phyloP scores from a whole-genome alignment of 768 basidiomycete species.

The Erythrobasidium yunnanense region DNA sequence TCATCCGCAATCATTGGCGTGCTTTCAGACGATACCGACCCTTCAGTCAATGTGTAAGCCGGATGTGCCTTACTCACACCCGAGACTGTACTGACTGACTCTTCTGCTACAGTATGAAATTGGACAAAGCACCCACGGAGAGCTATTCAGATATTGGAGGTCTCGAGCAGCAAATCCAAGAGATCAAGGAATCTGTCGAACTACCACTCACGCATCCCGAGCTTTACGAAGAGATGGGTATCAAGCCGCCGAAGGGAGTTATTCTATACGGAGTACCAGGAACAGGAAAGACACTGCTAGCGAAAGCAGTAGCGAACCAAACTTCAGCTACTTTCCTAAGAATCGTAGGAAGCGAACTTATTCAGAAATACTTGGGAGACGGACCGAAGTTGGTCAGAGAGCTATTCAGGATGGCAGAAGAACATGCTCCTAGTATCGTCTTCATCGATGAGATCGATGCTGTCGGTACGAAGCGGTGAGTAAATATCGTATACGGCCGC shows the following conservation, averaged over 20 bases:
- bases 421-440: constrained; percentile 94
- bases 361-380: constrained; percentile 98
- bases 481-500: not conserved
- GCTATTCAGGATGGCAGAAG: constrained; percentile 90
- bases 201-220: constrained; percentile 95
- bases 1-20: constrained; percentile 90
- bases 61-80: not conserved
- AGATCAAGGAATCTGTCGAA: constrained; percentile 99
- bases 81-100: not conserved
- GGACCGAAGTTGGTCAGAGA: constrained; percentile 97
- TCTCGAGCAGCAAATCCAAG: constrained; percentile 90
- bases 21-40: constrained; percentile 85
- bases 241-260: constrained; percentile 98
- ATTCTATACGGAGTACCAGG: constrained; percentile 97
- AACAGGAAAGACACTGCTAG: constrained; percentile 93
- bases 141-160: constrained; percentile 96
- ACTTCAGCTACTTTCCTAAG: constrained; percentile 96
- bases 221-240: constrained; percentile 99
- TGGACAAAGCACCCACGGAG: constrained; percentile 97
- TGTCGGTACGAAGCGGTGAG: constrained; percentile 88
- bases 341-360: constrained; percentile 92
- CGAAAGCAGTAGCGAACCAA: constrained; percentile 95
- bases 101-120: constrained; percentile 38
- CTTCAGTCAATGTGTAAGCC: constrained; percentile 67
- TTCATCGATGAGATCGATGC: constrained; percentile 99